Conservation (phyloP, 2,329 filamentous ascomycete genomes). For the Fusarium hostae region DNA sequence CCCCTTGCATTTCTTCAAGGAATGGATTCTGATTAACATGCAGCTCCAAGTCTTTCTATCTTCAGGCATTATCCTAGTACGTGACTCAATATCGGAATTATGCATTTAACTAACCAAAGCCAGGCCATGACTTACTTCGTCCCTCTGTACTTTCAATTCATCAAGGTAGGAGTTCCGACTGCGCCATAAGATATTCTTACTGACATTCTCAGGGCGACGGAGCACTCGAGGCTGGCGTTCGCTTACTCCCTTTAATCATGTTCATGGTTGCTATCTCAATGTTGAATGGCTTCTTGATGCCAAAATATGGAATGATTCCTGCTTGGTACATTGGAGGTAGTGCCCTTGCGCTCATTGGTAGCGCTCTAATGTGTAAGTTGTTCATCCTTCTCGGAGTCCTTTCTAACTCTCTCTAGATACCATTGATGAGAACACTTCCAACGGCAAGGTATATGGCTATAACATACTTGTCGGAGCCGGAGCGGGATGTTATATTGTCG, state of each 20-base stretch:
- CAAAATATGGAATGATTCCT: background rate
- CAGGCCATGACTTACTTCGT: conserved; percentile 3
- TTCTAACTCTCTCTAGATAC: background rate
- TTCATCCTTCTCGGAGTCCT: rapidly evolving
- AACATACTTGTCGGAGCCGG: background rate
- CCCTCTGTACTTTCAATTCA: conserved; percentile 1
- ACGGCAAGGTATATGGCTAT: background rate
- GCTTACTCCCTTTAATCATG: background rate
- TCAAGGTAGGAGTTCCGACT: background rate
- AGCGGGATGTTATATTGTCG: background rate
- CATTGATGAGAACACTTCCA: background rate
- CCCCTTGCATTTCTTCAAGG: background rate
- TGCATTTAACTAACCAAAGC: rapidly evolving
- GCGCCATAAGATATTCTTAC: rapidly evolving
- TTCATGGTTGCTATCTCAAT: background rate
- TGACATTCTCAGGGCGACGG: background rate
- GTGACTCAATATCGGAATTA: rapidly evolving
- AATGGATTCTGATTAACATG: background rate
- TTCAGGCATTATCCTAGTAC: background rate
- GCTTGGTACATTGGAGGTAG: background rate
- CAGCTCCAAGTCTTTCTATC: conserved; percentile 1
- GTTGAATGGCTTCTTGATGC: background rate
- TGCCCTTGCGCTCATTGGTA: background rate
- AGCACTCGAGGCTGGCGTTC: background rate
- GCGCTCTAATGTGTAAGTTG: background rate